Conservation (phyloP, 441 rosid species). For the Euphorbia schlechtendalii region DNA sequence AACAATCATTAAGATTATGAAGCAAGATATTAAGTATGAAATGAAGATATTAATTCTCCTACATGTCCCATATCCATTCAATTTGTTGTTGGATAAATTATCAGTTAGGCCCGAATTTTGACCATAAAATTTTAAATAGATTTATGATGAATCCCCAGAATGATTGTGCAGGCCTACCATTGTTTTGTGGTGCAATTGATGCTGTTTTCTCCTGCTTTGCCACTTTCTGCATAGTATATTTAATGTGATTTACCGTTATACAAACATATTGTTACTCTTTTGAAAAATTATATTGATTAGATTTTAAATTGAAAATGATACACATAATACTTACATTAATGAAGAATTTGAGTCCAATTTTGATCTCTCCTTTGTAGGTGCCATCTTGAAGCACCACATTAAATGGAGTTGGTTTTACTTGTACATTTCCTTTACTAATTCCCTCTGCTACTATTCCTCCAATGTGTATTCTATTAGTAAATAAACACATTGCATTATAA, state of each 20-base stretch:
- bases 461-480: conserved; percentile 39
- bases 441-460: conserved; percentile 69
- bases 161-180: conserved; percentile 13
- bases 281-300: no score
- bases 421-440: conserved; percentile 38
- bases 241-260: no score
- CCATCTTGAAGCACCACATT: conserved; percentile 71
- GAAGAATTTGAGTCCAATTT: conserved; percentile 59
- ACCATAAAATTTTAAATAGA: conserved; percentile 34
- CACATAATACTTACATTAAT: conserved; percentile 25
- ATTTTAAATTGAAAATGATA: no score
- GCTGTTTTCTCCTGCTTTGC: conserved; percentile 12
- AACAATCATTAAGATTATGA: background rate
- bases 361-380: conserved; percentile 57
- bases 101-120: no score
- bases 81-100: no score
- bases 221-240: conserved; percentile 30
- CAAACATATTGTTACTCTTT: no score
- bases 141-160: conserved; percentile 21
- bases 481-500: background rate
- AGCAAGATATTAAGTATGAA: no score
- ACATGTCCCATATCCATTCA: no score
- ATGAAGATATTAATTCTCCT: no score
- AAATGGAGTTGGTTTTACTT: conserved; percentile 52
- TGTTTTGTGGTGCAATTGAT: conserved; percentile 6